phyloP scores from a whole-genome alignment of 176 grass and related monocot species.

The Secale cereale region DNA sequence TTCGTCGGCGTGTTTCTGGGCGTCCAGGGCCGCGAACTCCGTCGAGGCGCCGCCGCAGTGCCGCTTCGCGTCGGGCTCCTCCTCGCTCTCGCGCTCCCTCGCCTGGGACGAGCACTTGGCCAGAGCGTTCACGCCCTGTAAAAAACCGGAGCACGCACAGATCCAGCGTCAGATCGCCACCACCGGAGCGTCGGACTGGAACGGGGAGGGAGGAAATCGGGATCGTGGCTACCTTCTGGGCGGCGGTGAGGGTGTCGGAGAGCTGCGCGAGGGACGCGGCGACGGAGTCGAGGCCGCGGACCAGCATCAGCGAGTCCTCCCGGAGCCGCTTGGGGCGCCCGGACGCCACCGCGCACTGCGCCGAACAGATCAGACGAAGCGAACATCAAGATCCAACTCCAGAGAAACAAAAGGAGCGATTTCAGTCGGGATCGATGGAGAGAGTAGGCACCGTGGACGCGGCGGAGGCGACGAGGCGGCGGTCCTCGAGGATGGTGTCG shows the following conservation, averaged over 20 bases:
- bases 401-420: not conserved
- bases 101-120: conserved; percentile 21
- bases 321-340: conserved; percentile 71
- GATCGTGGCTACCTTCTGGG: conserved; percentile 53
- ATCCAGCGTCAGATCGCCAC: not conserved
- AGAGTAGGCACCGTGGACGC: not conserved
- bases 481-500: conserved; percentile 66
- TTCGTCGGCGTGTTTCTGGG: not conserved
- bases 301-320: conserved; percentile 79
- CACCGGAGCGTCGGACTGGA: not conserved
- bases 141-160: too few relatives aligned
- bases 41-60: not conserved
- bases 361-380: not conserved
- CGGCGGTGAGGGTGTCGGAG: conserved; percentile 70
- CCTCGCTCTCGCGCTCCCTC: conserved; percentile 8
- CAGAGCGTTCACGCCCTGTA: conserved; percentile 34
- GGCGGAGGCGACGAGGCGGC: conserved; percentile 10
- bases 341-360: conserved; percentile 46
- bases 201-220: not conserved
- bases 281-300: conserved; percentile 86
- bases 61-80: conserved; percentile 34
- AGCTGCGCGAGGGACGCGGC: conserved; percentile 69
- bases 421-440: not conserved
- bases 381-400: not conserved
- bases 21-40: not conserved